A percentile compares a stretch with the other conserved stretches of the same genome.
Conservation (phyloP, 2,329 filamentous ascomycete species). For the Nothophaeocryptopus gaeumannii region DNA sequence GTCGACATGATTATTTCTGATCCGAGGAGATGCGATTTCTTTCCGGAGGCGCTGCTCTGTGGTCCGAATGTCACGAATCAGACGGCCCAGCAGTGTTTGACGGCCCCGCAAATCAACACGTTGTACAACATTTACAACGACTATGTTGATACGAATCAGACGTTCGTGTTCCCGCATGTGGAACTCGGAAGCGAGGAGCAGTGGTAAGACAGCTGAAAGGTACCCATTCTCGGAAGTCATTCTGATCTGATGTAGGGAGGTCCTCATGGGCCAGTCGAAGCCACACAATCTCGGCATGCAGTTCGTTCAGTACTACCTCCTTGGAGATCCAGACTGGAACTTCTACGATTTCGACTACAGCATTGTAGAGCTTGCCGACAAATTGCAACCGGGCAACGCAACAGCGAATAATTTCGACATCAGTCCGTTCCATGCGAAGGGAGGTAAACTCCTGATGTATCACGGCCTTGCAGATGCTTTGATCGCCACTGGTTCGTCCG, state of each 20-base stretch:
- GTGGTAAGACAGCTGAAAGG: slow-evolving; percentile 20
- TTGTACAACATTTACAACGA: slow-evolving; percentile 44
- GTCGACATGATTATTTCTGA: slow-evolving; percentile 51
- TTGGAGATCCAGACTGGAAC: slow-evolving; percentile 39
- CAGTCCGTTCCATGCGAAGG: slow-evolving; percentile 42
- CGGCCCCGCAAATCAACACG: slow-evolving; percentile 42
- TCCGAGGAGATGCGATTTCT: slow-evolving; percentile 47
- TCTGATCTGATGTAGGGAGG: not conserved
- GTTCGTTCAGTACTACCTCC: slow-evolving; percentile 45
- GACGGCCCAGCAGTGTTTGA: slow-evolving; percentile 42
- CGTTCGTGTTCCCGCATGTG: slow-evolving; percentile 42
- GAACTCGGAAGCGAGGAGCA: slow-evolving; percentile 40
- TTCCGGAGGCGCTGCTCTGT: slow-evolving; percentile 44
- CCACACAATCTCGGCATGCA: slow-evolving; percentile 39
- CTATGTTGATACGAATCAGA: slow-evolving; percentile 42
- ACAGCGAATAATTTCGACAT: slow-evolving; percentile 51
- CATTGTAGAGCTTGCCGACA: slow-evolving; percentile 41
- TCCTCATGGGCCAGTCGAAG: slow-evolving; percentile 38
- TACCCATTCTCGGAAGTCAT: no score
- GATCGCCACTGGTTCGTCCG: slow-evolving; percentile 52
- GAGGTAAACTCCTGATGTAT: slow-evolving; percentile 43
- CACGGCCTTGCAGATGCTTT: slow-evolving; percentile 46
- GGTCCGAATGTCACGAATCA: slow-evolving; percentile 24
- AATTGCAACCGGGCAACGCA: slow-evolving; percentile 48
- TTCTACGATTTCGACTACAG: slow-evolving; percentile 40